Evolutionary conservation across 441 rosid genomes (phyloP).

Genomic region (Erysimum pusillum): DNA sequence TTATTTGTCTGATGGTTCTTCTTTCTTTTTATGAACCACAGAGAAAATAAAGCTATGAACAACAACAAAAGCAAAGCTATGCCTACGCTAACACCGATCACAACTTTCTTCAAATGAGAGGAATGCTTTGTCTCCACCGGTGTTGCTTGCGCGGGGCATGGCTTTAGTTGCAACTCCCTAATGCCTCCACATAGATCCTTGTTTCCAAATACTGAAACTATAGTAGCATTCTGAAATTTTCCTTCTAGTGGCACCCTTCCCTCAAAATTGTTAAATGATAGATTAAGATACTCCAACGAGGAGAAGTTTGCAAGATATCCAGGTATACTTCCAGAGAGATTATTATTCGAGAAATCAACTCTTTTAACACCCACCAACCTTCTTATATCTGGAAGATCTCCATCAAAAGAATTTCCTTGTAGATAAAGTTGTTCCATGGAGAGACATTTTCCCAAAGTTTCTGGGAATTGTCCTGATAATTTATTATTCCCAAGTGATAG

Average conservation of each 20-base stretch:
- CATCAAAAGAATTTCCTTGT: conserved; percentile 36
- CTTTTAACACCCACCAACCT: not conserved
- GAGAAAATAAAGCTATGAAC: not conserved
- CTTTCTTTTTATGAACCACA: conserved; percentile 3
- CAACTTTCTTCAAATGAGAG: not conserved
- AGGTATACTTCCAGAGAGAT: too few relatives aligned
- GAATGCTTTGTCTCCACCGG: not conserved
- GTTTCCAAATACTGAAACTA: conserved; percentile 18
- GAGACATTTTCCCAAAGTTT: not conserved
- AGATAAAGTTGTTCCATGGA: not conserved
- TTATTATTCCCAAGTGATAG: not conserved
- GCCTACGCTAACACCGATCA: not conserved
- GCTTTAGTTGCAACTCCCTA: not conserved
- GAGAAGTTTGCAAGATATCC: too few relatives aligned
- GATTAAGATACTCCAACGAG: too few relatives aligned
- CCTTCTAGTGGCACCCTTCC: conserved; percentile 1
- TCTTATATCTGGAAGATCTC: conserved; percentile 9
- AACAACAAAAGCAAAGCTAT: not conserved
- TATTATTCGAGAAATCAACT: conserved; percentile 24
- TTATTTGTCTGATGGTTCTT: not conserved
- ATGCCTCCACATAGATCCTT: conserved; percentile 19
- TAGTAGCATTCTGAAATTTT: conserved; percentile 1
- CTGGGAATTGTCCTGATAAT: conserved; percentile 8
- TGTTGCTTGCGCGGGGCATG: not conserved
- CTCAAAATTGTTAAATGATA: too few relatives aligned